These are phyloP conservation scores for Globisporangium viniferum DNA, from an alignment of 352 stramenopile genomes.

Conservation along the genomic window DNA sequence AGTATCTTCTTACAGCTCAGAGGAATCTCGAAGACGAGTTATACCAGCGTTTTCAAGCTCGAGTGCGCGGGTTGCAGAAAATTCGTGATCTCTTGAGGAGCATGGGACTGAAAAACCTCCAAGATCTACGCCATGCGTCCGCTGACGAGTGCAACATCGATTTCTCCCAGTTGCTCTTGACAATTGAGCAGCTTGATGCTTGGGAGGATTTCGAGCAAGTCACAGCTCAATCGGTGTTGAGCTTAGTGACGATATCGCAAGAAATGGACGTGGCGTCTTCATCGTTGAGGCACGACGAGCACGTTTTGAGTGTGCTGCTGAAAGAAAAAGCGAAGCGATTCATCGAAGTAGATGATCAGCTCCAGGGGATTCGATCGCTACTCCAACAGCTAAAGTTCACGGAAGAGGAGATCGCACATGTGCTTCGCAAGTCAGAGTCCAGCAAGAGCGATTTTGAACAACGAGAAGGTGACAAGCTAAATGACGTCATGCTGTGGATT, in stretches of 20 bases:
- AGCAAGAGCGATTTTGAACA: not conserved
- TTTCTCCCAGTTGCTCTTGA: slow-evolving; percentile 5
- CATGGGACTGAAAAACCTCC: slow-evolving; percentile 31
- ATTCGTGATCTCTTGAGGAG: slow-evolving; percentile 35
- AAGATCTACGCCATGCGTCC: slow-evolving; percentile 46
- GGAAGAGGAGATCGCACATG: slow-evolving; percentile 38
- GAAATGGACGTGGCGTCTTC: slow-evolving; percentile 21
- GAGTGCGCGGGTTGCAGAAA: slow-evolving; percentile 28
- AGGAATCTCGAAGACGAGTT: slow-evolving; percentile 42
- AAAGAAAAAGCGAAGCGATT: slow-evolving; percentile 64
- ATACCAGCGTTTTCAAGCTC: slow-evolving; percentile 34
- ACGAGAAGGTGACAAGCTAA: slow-evolving; percentile 15
- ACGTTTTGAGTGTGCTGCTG: slow-evolving; percentile 43
- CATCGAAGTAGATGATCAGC: slow-evolving; percentile 42
- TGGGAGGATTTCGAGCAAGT: slow-evolving; percentile 29
- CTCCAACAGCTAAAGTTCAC: slow-evolving; percentile 42
- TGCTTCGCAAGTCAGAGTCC: slow-evolving; percentile 22
- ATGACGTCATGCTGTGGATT: slow-evolving; percentile 33
- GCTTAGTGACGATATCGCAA: slow-evolving; percentile 13
- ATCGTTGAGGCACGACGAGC: slow-evolving; percentile 32
- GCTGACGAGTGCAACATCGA: slow-evolving; percentile 26
- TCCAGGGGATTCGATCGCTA: slow-evolving; percentile 41
- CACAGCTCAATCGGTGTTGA: slow-evolving; percentile 3
- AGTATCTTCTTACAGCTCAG: slow-evolving; percentile 29
- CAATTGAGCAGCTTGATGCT: slow-evolving; percentile 16